Evolutionary conservation across 306 rosid genomes (phyloP), one percentile per base, ranked within the genome.

Genomic region (Pyrus betulifolia): DNA sequence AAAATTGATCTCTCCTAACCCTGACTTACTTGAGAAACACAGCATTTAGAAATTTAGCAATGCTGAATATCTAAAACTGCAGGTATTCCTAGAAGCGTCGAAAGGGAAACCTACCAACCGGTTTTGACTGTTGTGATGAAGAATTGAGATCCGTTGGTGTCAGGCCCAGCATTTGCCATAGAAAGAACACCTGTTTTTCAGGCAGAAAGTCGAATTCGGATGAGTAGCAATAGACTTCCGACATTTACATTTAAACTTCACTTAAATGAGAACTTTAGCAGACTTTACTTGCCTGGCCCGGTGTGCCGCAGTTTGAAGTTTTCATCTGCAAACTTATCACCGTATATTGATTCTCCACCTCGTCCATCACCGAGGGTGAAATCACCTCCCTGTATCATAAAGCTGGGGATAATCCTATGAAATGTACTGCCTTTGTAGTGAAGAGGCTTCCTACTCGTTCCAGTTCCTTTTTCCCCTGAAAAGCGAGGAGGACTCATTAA

Each of bases 321-420:
- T 78, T 93, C 96, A 80, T 91, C 95, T 3, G 90, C 88, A 91
- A 93, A 91, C 69, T 74, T 82, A 63, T 46, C 90, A 22, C 95
- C 98, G 35, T 91, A 93, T 62, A 91, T 89, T 21, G 97, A 91
- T 78, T 93, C 97, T 66, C 98, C 95, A 55, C 98, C 98, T 66
- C 90, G 84, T 64, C 98, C 98, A 84, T 91, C 91, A 18, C 97
- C 95, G 49, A 8, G 84, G 51, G 97, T 91, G 77, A 93, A 93
- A 85, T 91, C 98, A 66, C 95, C 98, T 3, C 98, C 98, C 57
- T 93, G 98, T 72, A 89, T 91, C 97, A 91, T 91, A 76, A 93
- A 91, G 82, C 89, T 85, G 42, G 91, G 95, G 78, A 89, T 93
- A 65, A 91, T 89, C 78, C 97, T 85, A 69, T 93, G 98, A 87